Base-by-base conservation (phyloP, 2,329 filamentous ascomycete species). In the Fusarium buharicum region DNA sequence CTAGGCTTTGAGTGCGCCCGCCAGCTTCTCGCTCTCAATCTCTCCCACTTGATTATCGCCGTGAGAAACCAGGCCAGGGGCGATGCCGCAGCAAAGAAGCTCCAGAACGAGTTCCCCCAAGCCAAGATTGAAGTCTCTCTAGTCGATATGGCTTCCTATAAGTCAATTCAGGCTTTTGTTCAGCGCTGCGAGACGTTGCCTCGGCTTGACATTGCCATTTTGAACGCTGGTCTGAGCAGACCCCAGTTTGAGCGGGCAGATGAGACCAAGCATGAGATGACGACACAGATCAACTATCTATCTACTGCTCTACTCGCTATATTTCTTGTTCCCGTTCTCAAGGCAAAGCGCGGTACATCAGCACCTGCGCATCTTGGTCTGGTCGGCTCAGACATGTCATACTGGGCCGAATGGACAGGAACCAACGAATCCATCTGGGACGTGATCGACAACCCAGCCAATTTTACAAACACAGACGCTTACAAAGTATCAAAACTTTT, bases 91-190 rank as follows among this genome's bases (percentile, higher is more conserved):
- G 62, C 64, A 10, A 49, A 58, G 40, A 53, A 37, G 6, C 66
- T 71, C 8, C 57, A 27, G 7, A 34, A 20, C 4, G 49, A 69
- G 18, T 71, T 70, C 2, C 77, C 75, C 0, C 52, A 64, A 0
- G 77, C 79, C 4, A 73, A 49, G 2, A 74, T 85, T 16, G 74
- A 82, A 13, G 81, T 85, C 9, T 85, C 78, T 72, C 11, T 69
- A 2, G 62, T 86, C 14, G 82, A 85, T 50, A 79, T 84, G 76
- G 50, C 52, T 5, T 78, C 75, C 0, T 83, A 83, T 39, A 71
- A 74, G 3, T 84, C 81, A 0, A 71, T 85, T 4, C 69, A 73
- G 16, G 67, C 58, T 0, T 85, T 85, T 46, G 74, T 72, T 1
- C 41, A 52, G 3, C 72, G 75, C 2, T 73, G 74, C 18, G 65